A percentile compares a stretch with the other conserved stretches of the same genome.
phyloP scores from a whole-genome alignment of 306 rosid species.

The Fagus crenata region DNA sequence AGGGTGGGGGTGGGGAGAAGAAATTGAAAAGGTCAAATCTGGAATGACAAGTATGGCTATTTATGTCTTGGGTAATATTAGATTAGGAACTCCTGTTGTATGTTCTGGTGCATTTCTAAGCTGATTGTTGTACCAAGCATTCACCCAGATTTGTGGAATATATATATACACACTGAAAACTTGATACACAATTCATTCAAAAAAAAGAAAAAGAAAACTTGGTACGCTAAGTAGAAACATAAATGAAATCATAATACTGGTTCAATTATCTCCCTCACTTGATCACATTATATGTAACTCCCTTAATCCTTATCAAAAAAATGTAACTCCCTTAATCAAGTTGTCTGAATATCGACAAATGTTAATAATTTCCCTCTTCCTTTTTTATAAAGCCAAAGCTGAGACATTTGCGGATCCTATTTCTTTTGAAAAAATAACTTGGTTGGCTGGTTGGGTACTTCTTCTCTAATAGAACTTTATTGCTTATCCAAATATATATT shows the following conservation, averaged over 20 bases:
- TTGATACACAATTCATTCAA: too few relatives aligned
- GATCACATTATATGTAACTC: background rate
- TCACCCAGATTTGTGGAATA: background rate
- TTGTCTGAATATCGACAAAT: background rate
- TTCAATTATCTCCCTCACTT: background rate
- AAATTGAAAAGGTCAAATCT: slow-evolving; percentile 21
- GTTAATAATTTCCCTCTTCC: background rate
- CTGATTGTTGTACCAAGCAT: background rate
- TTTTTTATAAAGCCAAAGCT: background rate
- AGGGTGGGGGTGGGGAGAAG: background rate
- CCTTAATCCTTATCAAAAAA: background rate
- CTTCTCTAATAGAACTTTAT: background rate
- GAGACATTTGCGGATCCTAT: background rate
- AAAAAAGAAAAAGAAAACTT: too few relatives aligned
- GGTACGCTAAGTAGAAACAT: background rate
- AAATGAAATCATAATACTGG: background rate
- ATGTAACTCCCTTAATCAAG: background rate
- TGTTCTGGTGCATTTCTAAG: background rate
- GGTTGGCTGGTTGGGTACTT: background rate
- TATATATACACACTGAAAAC: too few relatives aligned
- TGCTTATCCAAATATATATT: background rate
- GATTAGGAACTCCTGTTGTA: background rate
- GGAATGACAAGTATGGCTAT: background rate
- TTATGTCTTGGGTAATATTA: background rate
- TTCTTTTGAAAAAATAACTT: background rate